These are phyloP conservation scores for Cercospora canescens DNA, from an alignment of 2,329 filamentous ascomycete species.

Conservation along the genomic window DNA sequence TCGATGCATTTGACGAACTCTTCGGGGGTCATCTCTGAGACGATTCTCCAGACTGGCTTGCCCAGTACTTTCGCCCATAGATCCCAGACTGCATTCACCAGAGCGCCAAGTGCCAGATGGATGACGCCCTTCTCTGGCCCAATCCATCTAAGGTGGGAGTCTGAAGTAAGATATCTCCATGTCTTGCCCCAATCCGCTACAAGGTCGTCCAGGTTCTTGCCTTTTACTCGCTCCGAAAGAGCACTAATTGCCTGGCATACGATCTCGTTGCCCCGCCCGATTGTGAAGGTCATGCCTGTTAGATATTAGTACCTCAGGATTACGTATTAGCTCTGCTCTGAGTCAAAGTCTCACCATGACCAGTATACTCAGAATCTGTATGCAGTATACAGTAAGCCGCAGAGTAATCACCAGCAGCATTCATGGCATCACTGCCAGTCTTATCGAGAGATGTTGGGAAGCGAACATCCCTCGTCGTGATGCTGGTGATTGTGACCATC, in stretches of 20 bases:
- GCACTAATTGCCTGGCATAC: constrained; percentile 82
- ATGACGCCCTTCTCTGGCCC: constrained; percentile 93
- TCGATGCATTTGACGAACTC: constrained; percentile 87
- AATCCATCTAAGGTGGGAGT: constrained; percentile 90
- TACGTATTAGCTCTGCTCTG: neutral
- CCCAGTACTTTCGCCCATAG: constrained; percentile 85
- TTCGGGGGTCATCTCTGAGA: constrained; percentile 86
- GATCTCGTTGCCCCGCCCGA: constrained; percentile 87
- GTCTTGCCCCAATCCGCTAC: constrained; percentile 82
- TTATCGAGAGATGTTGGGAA: constrained; percentile 84
- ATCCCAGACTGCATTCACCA: constrained; percentile 88
- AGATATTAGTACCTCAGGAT: neutral
- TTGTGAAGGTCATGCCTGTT: constrained; percentile 77
- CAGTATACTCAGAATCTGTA: constrained; percentile 70
- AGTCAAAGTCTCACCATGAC: constrained; percentile 55
- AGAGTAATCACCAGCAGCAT: constrained; percentile 88
- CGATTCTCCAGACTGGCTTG: constrained; percentile 88
- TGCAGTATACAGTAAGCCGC: constrained; percentile 90
- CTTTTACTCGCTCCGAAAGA: constrained; percentile 73
- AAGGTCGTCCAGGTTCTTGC: constrained; percentile 73
- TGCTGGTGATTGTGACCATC: constrained; percentile 50
- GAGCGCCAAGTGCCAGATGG: constrained; percentile 83
- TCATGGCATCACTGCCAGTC: constrained; percentile 97
- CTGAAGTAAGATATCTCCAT: constrained; percentile 88
- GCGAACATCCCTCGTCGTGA: constrained; percentile 50